Evolutionary conservation across 148 eudicot species (phyloP), one percentile per base, ranked within the genome.

Genomic region (Rhododendron ovatum): DNA sequence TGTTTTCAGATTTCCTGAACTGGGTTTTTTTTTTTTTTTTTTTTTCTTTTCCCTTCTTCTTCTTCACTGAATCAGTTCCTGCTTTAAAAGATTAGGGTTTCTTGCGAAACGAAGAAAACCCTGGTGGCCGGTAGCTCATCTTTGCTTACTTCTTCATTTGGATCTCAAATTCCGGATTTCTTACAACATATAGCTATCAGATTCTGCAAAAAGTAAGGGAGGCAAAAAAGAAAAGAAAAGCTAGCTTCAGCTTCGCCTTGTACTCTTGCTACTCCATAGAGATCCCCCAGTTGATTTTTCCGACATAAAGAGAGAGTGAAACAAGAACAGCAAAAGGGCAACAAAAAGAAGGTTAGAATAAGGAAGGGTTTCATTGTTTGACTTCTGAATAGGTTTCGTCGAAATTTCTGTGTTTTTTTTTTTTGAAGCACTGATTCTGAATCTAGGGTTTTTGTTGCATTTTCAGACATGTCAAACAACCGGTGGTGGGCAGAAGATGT

Each of bases 401-500:
- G 33, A 26, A 28, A 26, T 69, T 11, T 69, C 35, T 28, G 3
- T 3, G 2, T 67, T 12, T 67, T n/a, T 59, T 20, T 37, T 37
- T n/a, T 11, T 67, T 26, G 14, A 12, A 3, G 74, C 1, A 71
- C 39, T 71, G 41, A 71, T 71, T 30, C 37, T 71, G 39, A 71
- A 33, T 15, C 41, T 30, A 71, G 76, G 76, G 76, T 71, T 71
- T 71, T 12, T 30, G 0, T 26, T 67, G 41, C 41, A 28, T 28
- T 30, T 12, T 4, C 75, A 84, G 85, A 9, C 1, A 94, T 94
- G 97, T 86, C 94, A 5, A 94, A 92, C 88, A 94, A 90, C 88
- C 87, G 94, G 53, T 94, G 98, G 98, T 94, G 98, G 98, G 91
- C 91, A 1, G 98, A 91, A 33, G 92, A 94, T 88, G 89, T 90